Base-by-base conservation (phyloP, 2,329 filamentous ascomycete species). In the Fusarium succisae region DNA sequence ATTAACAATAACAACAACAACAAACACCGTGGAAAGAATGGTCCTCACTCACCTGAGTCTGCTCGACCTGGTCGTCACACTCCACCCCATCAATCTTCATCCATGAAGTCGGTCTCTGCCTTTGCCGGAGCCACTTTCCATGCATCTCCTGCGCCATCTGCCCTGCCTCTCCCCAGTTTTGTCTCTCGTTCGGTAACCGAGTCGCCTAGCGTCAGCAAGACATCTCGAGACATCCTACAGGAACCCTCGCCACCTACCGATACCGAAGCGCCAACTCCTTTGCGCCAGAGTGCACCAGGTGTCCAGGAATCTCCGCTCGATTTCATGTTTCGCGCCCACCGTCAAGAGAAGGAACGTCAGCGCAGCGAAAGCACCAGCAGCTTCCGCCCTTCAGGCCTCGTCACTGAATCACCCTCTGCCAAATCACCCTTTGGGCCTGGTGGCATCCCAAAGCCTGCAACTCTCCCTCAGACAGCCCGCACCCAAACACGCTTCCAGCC, bases 81-180 rank as follows among this genome's bases (percentile, higher is more conserved):
- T 24, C 83, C 78, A 28, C 82, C 82, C 24, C 78, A 80, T 17
- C 84, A 86, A 57, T 84, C 83, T 22, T 79, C 80, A 14, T 80
- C 83, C 37, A 80, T 85, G 73, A 87, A 87, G 79, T 82, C 87
- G 51, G 82, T 82, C 37, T 83, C 90, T 68, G 91, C 92, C 51
- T 99, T 98, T 83, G 96, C 96, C 44, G 96, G 96, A 20, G 93
- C 96, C 39, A 97, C 95, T 10, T 99, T 98, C 82, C 95, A 98
- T 82, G 94, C 95, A 45, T 98, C 96, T 14, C 96, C 96, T 26
- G 96, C 95, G 4, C 93, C 96, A 1, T 97, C 95, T 14, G 91
- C 94, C 30, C 87, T 99, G 38, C 96, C 96, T 1, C 93, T 98
- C 66, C 96, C 96, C 17, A 97, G 93, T 79, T 98, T 98, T 81